Conservation (phyloP, 768 basidiomycete species). For the Lyophyllum atratum region DNA sequence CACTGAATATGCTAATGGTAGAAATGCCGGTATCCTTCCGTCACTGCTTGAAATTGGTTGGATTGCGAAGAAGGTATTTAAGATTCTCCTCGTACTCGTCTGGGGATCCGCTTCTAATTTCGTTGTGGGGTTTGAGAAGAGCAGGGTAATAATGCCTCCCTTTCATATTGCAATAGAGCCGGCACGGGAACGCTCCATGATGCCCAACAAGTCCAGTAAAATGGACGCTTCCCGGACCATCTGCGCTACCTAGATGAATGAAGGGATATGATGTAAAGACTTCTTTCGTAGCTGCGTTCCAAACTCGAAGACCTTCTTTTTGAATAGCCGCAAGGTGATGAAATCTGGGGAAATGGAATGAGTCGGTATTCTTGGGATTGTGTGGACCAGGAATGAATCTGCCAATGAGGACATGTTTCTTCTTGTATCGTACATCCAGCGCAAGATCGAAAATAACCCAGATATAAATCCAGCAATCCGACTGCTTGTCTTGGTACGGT, state of each 20-base stretch:
- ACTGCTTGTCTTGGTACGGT: constrained; percentile 41
- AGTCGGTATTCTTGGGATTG: constrained; percentile 36
- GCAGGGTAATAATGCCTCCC: constrained; percentile 36
- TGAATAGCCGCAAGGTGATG: constrained; percentile 21
- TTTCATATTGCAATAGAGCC: constrained; percentile 24
- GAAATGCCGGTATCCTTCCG: constrained; percentile 32
- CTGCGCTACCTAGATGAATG: constrained; percentile 17
- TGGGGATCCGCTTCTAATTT: constrained; percentile 19
- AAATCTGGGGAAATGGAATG: constrained; percentile 32
- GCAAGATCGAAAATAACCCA: constrained; percentile 33
- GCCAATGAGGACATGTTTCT: constrained; percentile 27
- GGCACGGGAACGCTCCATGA: constrained; percentile 33
- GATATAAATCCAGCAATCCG: constrained; percentile 44
- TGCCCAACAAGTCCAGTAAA: constrained; percentile 31
- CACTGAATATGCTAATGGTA: constrained; percentile 33
- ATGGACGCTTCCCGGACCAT: constrained; percentile 24
- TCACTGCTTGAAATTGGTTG: constrained; percentile 16
- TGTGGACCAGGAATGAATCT: constrained; percentile 40
- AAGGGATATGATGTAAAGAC: constrained; percentile 14
- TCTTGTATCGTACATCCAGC: constrained; percentile 31
- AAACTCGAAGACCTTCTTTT: constrained; percentile 19
- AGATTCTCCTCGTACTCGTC: neutral
- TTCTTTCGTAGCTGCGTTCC: constrained; percentile 15
- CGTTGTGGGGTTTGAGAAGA: constrained; percentile 25
- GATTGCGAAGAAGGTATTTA: neutral